phyloP scores from a whole-genome alignment of 805 yeast genomes.

The Ogataea ganodermae region DNA sequence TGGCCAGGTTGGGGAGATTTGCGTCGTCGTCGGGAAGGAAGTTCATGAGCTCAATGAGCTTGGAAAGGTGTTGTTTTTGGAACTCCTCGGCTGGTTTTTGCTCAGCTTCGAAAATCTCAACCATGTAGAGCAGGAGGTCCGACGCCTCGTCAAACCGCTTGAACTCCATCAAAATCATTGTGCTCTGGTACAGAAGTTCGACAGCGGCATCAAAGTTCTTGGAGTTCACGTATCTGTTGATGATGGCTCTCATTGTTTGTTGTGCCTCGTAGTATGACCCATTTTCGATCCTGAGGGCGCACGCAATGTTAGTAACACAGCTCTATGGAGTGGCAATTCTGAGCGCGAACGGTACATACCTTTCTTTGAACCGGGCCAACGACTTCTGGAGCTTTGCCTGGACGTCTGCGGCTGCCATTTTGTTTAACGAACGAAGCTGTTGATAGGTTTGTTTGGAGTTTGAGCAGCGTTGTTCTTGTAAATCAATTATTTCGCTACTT shows the following conservation, averaged over 20 bases:
- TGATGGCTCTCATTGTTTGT: slow-evolving; percentile 88
- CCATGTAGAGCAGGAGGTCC: slow-evolving; percentile 69
- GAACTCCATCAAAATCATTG: slow-evolving; percentile 65
- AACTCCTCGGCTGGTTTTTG: slow-evolving; percentile 36
- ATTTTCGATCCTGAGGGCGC: slow-evolving; percentile 53
- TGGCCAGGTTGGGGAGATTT: slow-evolving; percentile 64
- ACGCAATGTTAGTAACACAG: neutral
- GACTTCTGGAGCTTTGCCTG: slow-evolving; percentile 55
- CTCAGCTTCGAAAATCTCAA: slow-evolving; percentile 64
- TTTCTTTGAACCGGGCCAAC: slow-evolving; percentile 60
- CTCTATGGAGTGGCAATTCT: no score
- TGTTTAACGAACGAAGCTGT: neutral
- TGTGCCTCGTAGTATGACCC: slow-evolving; percentile 94
- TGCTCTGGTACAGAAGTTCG: slow-evolving; percentile 71
- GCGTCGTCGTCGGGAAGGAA: slow-evolving; percentile 54
- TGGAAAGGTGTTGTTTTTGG: slow-evolving; percentile 32
- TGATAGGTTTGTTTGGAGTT: neutral
- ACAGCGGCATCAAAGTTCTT: slow-evolving; percentile 70
- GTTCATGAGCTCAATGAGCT: slow-evolving; percentile 44
- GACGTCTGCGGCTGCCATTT: slow-evolving; percentile 23
- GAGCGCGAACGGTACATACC: slow-evolving; percentile 19
- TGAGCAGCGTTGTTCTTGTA: neutral
- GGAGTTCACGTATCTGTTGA: slow-evolving; percentile 75
- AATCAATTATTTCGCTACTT: no score
- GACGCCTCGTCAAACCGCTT: slow-evolving; percentile 79